A percentile compares a stretch with the other conserved stretches of the same genome.
Evolutionary conservation across 1,284 basidiomycete genomes (phyloP).

Genomic region (Melanopsichium pennsylvanicum): DNA sequence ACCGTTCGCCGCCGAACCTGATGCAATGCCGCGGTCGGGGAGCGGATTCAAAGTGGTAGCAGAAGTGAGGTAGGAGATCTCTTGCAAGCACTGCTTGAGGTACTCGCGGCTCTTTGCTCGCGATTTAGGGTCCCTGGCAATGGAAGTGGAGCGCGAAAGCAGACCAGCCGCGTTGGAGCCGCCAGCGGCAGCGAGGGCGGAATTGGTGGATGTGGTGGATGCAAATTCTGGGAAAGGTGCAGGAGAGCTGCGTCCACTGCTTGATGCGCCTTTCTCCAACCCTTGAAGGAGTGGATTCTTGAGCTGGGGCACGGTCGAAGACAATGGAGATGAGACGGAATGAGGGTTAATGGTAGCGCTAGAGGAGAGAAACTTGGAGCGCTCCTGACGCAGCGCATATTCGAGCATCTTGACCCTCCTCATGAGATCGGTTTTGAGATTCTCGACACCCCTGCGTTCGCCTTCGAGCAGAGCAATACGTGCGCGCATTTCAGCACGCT

Average conservation of each 20-base stretch:
- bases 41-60: slow-evolving; percentile 96
- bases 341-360: slow-evolving; percentile 8
- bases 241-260: slow-evolving; percentile 55
- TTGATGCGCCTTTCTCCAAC: slow-evolving; percentile 39
- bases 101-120: slow-evolving; percentile 94
- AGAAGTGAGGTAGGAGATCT: slow-evolving; percentile 96
- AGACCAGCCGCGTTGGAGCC: slow-evolving; percentile 18
- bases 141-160: slow-evolving; percentile 38
- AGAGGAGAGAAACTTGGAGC: slow-evolving; percentile 42
- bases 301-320: slow-evolving; percentile 36
- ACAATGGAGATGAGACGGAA: slow-evolving; percentile 16
- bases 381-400: slow-evolving; percentile 81
- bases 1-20: slow-evolving; percentile 20
- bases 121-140: slow-evolving; percentile 86
- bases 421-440: slow-evolving; percentile 93
- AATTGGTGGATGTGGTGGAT: slow-evolving; percentile 10
- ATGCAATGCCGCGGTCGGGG: slow-evolving; percentile 43
- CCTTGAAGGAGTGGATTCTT: slow-evolving; percentile 41
- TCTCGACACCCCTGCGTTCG: slow-evolving; percentile 93
- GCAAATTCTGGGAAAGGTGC: slow-evolving; percentile 28
- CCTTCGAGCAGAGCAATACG: slow-evolving; percentile 97
- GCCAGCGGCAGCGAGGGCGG: slow-evolving; percentile 19
- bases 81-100: slow-evolving; percentile 96
- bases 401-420: slow-evolving; percentile 99
- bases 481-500: slow-evolving; percentile 97